Percentiles rank a stretch among this genome's conserved stretches.
Evolutionary conservation across 257 asterid genomes (phyloP).

Genomic region (Solanum clarkiae): DNA sequence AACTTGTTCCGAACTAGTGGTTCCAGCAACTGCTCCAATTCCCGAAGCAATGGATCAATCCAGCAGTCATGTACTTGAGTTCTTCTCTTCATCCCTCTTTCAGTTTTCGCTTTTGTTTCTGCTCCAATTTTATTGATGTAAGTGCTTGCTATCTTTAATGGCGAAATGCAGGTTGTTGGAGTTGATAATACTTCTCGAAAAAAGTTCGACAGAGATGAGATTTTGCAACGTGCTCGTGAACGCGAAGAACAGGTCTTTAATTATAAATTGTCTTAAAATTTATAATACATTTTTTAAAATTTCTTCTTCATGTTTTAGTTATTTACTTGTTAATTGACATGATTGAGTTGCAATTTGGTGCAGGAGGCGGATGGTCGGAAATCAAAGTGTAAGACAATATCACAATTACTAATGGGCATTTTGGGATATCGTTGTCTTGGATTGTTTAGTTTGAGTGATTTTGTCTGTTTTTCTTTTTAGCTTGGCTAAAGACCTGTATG

Average conservation of each 20-base stretch:
- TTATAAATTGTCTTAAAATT: not conserved
- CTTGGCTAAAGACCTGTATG: not conserved
- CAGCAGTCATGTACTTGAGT: slow-evolving; percentile 39
- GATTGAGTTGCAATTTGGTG: not conserved
- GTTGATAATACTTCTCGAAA: slow-evolving; percentile 85
- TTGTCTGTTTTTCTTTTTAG: not conserved
- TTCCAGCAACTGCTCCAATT: not conserved
- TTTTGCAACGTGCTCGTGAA: slow-evolving; percentile 84
- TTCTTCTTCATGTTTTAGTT: not conserved
- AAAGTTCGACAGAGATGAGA: slow-evolving; percentile 89
- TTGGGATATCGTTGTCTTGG: not conserved
- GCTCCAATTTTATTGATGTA: not conserved
- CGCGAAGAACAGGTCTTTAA: slow-evolving; percentile 69
- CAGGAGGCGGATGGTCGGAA: slow-evolving; percentile 4
- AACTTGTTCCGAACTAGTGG: not conserved
- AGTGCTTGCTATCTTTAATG: not conserved
- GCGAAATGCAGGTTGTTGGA: slow-evolving; percentile 48
- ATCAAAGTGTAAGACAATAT: slow-evolving; percentile 1
- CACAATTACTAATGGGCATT: not conserved
- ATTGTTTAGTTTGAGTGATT: not conserved
- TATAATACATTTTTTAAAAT: not conserved
- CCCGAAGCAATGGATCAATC: slow-evolving; percentile 47
- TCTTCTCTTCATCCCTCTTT: not conserved
- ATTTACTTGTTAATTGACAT: not conserved
- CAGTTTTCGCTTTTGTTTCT: not conserved